phyloP scores from a whole-genome alignment of 495 filamentous ascomycete genomes.

The Trypethelium eluteriae region DNA sequence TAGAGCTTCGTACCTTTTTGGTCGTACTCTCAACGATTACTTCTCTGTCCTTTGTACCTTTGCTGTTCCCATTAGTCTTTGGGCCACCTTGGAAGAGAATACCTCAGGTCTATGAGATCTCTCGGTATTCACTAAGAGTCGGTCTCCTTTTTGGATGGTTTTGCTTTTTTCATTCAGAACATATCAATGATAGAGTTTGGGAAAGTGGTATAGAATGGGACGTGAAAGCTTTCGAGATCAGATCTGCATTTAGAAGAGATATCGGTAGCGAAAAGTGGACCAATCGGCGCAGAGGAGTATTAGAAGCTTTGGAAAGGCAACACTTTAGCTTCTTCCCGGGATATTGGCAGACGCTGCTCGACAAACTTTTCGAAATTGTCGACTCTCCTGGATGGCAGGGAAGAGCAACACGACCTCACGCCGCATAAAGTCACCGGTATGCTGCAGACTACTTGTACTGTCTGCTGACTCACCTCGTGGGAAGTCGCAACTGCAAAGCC shows the following conservation, averaged over 20 bases:
- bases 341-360: neutral
- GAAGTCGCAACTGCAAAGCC: no score
- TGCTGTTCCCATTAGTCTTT: neutral
- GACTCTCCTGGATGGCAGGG: neutral
- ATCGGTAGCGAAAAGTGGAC: neutral
- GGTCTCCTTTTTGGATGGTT: neutral
- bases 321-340: neutral
- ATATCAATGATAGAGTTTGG: neutral
- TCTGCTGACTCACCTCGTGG: no score
- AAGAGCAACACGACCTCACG: no score
- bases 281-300: neutral
- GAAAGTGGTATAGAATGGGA: neutral
- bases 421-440: no score
- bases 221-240: neutral
- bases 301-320: neutral
- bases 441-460: no score
- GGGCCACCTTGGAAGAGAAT: neutral
- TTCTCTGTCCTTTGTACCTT: neutral
- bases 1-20: neutral
- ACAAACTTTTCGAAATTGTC: neutral
- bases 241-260: neutral
- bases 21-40: neutral
- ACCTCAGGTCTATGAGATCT: neutral
- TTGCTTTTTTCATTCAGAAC: neutral
- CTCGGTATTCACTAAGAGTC: neutral